Evolutionary conservation across 805 yeast genomes (phyloP).

Genomic region (Teunomyces aglyptinius): DNA sequence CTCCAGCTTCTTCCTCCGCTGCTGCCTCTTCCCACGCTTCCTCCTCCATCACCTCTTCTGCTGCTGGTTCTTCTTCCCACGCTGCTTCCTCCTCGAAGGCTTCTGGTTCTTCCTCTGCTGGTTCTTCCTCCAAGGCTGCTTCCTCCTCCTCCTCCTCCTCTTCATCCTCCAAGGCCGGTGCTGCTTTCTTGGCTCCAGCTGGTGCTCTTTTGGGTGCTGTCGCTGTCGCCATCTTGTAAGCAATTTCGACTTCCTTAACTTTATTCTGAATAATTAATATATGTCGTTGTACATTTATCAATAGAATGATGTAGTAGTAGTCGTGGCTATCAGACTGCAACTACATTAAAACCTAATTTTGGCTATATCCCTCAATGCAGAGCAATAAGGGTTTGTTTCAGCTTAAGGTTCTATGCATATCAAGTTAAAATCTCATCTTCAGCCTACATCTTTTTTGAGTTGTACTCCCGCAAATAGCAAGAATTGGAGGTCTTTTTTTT

Average conservation of each 20-base stretch:
- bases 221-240: conserved; percentile 33
- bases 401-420: no score
- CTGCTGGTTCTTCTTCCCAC: conserved; percentile 5
- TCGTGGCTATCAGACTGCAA: no score
- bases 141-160: conserved; percentile 11
- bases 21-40: neutral
- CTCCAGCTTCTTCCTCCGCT: conserved; percentile 3
- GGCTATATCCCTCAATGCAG: no score
- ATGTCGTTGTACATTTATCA: neutral
- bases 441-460: no score
- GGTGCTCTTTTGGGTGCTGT: conserved; percentile 35
- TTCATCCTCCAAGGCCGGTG: conserved; percentile 7
- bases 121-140: neutral
- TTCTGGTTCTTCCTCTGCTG: neutral
- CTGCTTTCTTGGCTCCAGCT: conserved; percentile 19
- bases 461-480: no score
- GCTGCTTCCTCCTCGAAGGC: conserved; percentile 8
- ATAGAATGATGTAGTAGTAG: no score
- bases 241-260: neutral
- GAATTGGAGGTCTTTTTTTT: no score
- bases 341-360: no score
- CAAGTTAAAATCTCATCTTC: no score
- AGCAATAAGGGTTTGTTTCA: no score
- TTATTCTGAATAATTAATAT: neutral
- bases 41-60: neutral